A percentile compares a stretch with the other conserved stretches of the same genome.
phyloP scores from a whole-genome alignment of 345 rosid species.

The Adansonia digitata region DNA sequence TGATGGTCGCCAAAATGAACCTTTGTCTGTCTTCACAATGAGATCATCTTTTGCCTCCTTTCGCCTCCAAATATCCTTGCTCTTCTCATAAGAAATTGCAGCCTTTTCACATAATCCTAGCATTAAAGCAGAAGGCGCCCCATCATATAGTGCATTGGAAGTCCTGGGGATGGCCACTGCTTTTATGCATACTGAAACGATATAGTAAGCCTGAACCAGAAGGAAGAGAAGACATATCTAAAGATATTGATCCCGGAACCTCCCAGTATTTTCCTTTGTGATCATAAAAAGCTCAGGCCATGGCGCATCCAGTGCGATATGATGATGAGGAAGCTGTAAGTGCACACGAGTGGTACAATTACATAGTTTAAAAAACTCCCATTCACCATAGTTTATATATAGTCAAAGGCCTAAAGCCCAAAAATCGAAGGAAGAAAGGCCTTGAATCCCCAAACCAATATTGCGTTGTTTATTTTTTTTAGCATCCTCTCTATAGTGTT shows the following conservation, averaged over 20 bases:
- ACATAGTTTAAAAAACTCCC: neutral
- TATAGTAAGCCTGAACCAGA: conserved; percentile 60
- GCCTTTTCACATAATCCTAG: conserved; percentile 85
- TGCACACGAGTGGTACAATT: neutral
- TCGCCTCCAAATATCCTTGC: conserved; percentile 67
- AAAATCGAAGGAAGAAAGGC: too few relatives aligned
- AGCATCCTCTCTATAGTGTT: too few relatives aligned
- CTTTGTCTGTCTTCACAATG: conserved; percentile 38
- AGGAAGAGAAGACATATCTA: conserved; percentile 57
- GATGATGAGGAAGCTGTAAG: conserved; percentile 69
- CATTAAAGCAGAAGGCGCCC: conserved; percentile 54
- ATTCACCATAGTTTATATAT: too few relatives aligned
- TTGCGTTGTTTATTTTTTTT: too few relatives aligned
- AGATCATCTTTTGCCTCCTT: conserved; percentile 35
- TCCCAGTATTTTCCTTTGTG: conserved; percentile 78
- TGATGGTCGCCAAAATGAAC: conserved; percentile 33
- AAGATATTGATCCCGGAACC: conserved; percentile 71
- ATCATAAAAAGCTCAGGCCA: conserved; percentile 77
- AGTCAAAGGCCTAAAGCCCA: too few relatives aligned
- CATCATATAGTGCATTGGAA: conserved; percentile 33
- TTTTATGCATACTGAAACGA: conserved; percentile 66
- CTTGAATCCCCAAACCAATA: too few relatives aligned
- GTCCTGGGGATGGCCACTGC: conserved; percentile 51
- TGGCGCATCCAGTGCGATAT: conserved; percentile 76
- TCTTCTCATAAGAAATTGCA: conserved; percentile 70